These are phyloP conservation scores for Ophiostoma pallidulum DNA, from an alignment of 2,329 filamentous ascomycete genomes.

Conservation along the genomic window DNA sequence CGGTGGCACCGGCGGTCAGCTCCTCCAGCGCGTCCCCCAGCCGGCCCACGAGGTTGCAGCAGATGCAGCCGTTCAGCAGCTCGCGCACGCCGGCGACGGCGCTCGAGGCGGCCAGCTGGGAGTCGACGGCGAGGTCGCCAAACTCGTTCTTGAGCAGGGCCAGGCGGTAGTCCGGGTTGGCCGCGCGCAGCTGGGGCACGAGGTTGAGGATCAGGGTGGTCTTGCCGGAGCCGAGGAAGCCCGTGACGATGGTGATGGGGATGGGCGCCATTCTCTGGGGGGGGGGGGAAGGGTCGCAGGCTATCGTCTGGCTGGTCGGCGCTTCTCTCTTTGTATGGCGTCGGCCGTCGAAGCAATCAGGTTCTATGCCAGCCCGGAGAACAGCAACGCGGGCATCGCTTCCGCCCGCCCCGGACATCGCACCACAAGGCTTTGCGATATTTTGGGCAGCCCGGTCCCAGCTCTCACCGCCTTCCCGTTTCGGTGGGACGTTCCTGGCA, in stretches of 20 bases:
- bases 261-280: constrained; percentile 61
- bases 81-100: constrained; percentile 87
- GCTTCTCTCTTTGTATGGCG: no score
- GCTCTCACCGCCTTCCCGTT: no score
- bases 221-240: constrained; percentile 92
- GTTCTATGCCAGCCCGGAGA: no score
- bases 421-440: no score
- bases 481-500: no score
- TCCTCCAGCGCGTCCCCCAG: constrained; percentile 71
- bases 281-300: not conserved
- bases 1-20: constrained; percentile 40
- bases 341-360: no score
- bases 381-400: no score
- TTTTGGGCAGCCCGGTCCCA: no score
- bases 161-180: constrained; percentile 67
- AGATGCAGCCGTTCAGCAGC: constrained; percentile 94
- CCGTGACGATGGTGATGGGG: constrained; percentile 89
- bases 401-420: no score
- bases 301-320: not conserved
- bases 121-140: constrained; percentile 88
- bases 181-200: constrained; percentile 74
- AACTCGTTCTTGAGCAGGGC: constrained; percentile 98
- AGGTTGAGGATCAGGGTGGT: constrained; percentile 93
- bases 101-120: constrained; percentile 71
- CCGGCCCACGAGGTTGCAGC: constrained; percentile 95